Evolutionary conservation across 257 asterid species (phyloP), one percentile per base, ranked within the genome.

Genomic region (Euphrasia confusa): DNA sequence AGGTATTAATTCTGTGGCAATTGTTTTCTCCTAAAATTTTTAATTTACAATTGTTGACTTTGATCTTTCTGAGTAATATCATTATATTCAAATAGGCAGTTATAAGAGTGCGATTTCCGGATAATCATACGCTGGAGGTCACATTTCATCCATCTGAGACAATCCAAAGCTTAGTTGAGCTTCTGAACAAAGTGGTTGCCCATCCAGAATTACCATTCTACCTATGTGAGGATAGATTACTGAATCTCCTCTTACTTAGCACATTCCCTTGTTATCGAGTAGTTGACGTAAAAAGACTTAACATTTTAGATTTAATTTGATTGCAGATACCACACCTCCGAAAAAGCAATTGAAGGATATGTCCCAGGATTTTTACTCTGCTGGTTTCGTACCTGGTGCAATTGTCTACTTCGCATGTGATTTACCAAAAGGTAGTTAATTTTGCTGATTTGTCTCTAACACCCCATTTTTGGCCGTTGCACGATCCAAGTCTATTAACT

Each of bases 381-480:
- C 89, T 73, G 95, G 95, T 61, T 93, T 93, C 65, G 71, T 83
- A 50, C 97, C 97, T 7, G 99, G 97, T 67, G 96, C 99, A 61
- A 81, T 93, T 58, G 94, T 93, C 69, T 93, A 93, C 79, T 93
- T 89, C 50, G 77, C 95, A 3, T 73, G 77, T 55, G 83, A 87
- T 66, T 69, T 63, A 12, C 84, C 87, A 64, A 77, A 80, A 77
- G 99, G 97, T 89, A 76, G 60, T 60, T 45, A 17, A 42, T 47
- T 28, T 57, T 27, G 11, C 21, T 24, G 39, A 17, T 3, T 61
- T 35, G 12, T 35, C 4, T 37, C 15, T 64, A 40, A 54, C 37
- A 10, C 63, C 6, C 26, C 26, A n/a, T 33, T 65, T 7, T 11
- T 40, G 3, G 3, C 37, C 7, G 28, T 28, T 57, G 71, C 10